These are phyloP conservation scores for Apophysomyces elegans DNA, from an alignment of 371 early-diverging fungal species.

Conservation along the genomic window DNA sequence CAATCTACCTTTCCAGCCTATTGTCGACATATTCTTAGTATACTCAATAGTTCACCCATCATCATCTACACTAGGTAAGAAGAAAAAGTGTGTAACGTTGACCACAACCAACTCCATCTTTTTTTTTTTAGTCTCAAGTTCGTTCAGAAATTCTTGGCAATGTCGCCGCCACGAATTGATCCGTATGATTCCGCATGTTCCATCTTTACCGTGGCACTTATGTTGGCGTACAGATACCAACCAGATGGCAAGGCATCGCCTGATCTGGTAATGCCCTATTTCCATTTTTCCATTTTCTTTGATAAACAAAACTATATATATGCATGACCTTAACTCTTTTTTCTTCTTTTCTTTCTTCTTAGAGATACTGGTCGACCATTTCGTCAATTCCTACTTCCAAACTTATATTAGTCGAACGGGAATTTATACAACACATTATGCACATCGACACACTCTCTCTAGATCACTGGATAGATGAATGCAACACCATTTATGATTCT, in stretches of 20 bases:
- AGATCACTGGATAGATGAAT: conserved; percentile 2
- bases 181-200: conserved; percentile 11
- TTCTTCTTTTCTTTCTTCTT: background rate
- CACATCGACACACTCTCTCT: background rate
- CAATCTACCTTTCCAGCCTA: conserved; percentile 1
- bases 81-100: background rate
- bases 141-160: conserved; percentile 9
- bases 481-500: background rate
- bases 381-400: background rate
- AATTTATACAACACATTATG: conserved; percentile 4
- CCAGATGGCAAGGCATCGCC: background rate
- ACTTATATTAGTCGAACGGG: background rate
- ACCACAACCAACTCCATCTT: background rate
- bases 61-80: background rate
- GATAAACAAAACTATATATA: too few species aligned
- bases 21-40: background rate
- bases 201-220: conserved; percentile 7
- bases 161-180: conserved; percentile 8
- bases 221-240: conserved; percentile 7
- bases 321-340: background rate
- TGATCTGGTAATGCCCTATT: conserved; percentile 1
- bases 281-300: background rate
- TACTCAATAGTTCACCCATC: background rate
- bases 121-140: conserved; percentile 1
- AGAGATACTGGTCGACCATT: conserved; percentile 3